Conservation (phyloP, 176 grass and related monocot species). For the Paspalum vaginatum region DNA sequence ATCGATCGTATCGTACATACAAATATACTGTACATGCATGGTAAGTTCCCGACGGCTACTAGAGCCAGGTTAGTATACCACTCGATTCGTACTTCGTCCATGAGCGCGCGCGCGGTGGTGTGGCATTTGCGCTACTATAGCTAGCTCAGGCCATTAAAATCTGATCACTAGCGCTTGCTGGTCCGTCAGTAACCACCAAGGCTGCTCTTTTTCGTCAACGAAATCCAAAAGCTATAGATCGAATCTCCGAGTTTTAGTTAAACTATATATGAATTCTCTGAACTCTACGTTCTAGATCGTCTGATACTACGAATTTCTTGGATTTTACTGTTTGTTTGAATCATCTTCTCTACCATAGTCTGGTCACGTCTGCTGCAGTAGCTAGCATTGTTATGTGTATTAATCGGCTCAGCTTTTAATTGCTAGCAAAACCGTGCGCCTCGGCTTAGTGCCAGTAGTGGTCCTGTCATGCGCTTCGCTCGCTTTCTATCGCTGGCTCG, state of each 20-base stretch:
- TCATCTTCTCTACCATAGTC: not conserved
- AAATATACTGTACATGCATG: too few relatives aligned
- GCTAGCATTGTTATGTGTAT: conserved; percentile 12
- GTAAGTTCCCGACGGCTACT: not conserved
- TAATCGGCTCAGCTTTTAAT: conserved; percentile 3
- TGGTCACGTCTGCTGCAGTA: not conserved
- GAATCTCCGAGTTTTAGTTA: not conserved
- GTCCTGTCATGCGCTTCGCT: conserved; percentile 30
- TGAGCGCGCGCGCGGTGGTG: not conserved
- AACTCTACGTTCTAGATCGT: not conserved
- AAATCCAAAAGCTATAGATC: too few relatives aligned
- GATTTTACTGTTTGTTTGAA: conserved; percentile 20
- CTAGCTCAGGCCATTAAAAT: too few relatives aligned
- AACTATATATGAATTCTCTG: not conserved
- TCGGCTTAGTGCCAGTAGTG: not conserved
- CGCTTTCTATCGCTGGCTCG: conserved; percentile 9
- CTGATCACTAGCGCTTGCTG: too few relatives aligned
- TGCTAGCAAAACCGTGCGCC: conserved; percentile 28
- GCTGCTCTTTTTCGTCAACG: too few relatives aligned
- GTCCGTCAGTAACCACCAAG: too few relatives aligned
- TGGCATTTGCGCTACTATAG: not conserved
- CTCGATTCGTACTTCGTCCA: too few relatives aligned
- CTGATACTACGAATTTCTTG: not conserved
- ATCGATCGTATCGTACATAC: too few relatives aligned
- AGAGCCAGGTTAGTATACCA: too few relatives aligned